Evolutionary conservation across 169 alveolate species (phyloP).

Genomic region (Prorocentrum cordatum): DNA sequence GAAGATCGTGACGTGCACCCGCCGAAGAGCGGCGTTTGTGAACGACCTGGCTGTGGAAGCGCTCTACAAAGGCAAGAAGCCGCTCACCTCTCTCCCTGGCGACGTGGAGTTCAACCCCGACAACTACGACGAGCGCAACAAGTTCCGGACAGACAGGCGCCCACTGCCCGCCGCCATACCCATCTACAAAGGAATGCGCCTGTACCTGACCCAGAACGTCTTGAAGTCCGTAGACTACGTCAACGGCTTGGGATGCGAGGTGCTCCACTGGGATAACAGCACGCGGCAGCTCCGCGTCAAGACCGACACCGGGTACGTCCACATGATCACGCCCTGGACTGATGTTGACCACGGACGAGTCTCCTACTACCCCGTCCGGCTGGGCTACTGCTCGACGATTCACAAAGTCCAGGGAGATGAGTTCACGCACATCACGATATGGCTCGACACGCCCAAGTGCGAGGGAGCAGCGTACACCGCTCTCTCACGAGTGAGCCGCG

Average conservation of each 20-base stretch:
- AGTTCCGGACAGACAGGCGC: background rate
- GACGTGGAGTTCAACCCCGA: background rate
- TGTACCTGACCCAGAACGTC: slow-evolving; percentile 2
- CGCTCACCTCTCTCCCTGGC: background rate
- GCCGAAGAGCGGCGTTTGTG: background rate
- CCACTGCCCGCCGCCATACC: background rate
- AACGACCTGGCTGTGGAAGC: background rate
- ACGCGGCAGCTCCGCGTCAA: background rate
- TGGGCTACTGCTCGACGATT: slow-evolving; percentile 1
- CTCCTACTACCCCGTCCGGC: background rate
- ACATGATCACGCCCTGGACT: background rate
- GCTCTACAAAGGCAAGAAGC: background rate
- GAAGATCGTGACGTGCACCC: slow-evolving; percentile 1
- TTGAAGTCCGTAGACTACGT: background rate
- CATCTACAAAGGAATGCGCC: background rate
- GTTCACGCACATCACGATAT: background rate
- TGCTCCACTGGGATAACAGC: background rate
- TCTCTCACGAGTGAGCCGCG: background rate
- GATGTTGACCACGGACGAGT: background rate
- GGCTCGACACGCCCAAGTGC: background rate
- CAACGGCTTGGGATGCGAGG: background rate
- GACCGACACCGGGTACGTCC: background rate
- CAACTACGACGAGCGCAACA: background rate
- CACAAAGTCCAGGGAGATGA: slow-evolving; percentile 8
- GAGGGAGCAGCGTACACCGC: slow-evolving; percentile 11